Base-by-base conservation (phyloP, 352 stramenopile species). In the Paralagenidium karlingii region DNA sequence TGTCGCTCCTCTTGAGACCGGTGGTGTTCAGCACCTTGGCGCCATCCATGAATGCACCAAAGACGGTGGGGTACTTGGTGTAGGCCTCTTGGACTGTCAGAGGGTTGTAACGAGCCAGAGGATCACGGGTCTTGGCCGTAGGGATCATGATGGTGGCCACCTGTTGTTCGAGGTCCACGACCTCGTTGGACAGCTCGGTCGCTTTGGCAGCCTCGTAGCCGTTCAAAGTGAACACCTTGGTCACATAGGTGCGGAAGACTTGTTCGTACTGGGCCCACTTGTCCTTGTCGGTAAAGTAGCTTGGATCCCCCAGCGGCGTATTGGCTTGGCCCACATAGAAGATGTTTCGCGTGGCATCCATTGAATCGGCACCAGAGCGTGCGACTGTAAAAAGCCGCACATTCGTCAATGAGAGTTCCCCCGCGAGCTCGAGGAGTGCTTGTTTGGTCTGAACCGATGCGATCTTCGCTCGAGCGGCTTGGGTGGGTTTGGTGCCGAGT, bases 121-220 rank as follows among this genome's bases (percentile, higher is more conserved):
- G 71, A 59, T 89, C 68, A 10, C 68, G 44, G 43, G 63, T 60
- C 39, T 81, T 66, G 8, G 73, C 77, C 20, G 62, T 75, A 20
- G 68, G 81, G 59, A 82, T 74, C 38, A 73, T 63, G n/a, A 59
- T 47, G 20, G 63, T 45, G 6, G 75, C 70, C 12, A 89, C 42
- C 8, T 33, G 38, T 20, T 51, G 48, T 53, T 88, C 75, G 24
- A 88, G 51, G 3, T 58, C 33, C 40, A 69, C 66, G 11, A 86
- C 47, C 28, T 52, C 49, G 8, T 68, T 38, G 3, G 68, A 57
- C 9, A 41, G 34, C 1, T 11, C 10, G 2, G 21, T 40, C 7
- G 34, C 20, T 13, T 47, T 47, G 41, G 28, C 24, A 5, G 18
- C 18, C 12, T 22, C 20, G 26, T 40, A 41, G 2, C 25, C 24